These are phyloP conservation scores for Evernia prunastri DNA, from an alignment of 495 filamentous ascomycete species.

Conservation along the genomic window DNA sequence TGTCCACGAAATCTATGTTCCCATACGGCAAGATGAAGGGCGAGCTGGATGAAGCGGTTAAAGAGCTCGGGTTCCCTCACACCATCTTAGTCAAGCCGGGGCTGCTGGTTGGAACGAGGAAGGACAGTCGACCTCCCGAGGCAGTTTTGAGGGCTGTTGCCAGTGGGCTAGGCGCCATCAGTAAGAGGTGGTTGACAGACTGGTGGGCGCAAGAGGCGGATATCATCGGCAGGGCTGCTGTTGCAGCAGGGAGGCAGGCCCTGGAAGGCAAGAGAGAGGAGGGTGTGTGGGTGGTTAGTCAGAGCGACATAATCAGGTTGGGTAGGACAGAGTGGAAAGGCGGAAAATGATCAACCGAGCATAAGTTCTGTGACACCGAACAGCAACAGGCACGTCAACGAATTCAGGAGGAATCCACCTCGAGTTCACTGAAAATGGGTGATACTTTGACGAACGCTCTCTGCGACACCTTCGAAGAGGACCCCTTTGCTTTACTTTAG, in stretches of 20 bases:
- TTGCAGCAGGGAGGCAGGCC: slow-evolving; percentile 44
- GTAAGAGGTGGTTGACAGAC: slow-evolving; percentile 51
- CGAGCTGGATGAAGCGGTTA: slow-evolving; percentile 71
- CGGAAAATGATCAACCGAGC: neutral
- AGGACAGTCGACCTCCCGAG: slow-evolving; percentile 46
- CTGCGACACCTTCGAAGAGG: neutral
- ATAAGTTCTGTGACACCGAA: neutral
- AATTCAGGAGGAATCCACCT: neutral
- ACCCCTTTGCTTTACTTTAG: neutral
- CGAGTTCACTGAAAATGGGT: neutral
- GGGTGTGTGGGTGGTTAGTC: slow-evolving; percentile 30
- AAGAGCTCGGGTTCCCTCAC: slow-evolving; percentile 62
- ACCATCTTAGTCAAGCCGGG: slow-evolving; percentile 71
- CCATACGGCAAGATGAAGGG: slow-evolving; percentile 71
- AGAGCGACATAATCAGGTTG: slow-evolving; percentile 33
- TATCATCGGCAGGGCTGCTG: slow-evolving; percentile 67
- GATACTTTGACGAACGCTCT: neutral
- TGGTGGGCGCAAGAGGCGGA: slow-evolving; percentile 66
- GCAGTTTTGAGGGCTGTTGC: slow-evolving; percentile 44
- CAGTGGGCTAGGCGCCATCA: slow-evolving; percentile 45
- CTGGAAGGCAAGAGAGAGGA: slow-evolving; percentile 20
- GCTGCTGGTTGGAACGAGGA: slow-evolving; percentile 62
- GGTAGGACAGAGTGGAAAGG: slow-evolving; percentile 26
- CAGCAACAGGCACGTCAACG: too few species aligned
- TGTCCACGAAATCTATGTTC: slow-evolving; percentile 40